Conservation (phyloP, 2,329 filamentous ascomycete species). For the Cadophora gregata region DNA sequence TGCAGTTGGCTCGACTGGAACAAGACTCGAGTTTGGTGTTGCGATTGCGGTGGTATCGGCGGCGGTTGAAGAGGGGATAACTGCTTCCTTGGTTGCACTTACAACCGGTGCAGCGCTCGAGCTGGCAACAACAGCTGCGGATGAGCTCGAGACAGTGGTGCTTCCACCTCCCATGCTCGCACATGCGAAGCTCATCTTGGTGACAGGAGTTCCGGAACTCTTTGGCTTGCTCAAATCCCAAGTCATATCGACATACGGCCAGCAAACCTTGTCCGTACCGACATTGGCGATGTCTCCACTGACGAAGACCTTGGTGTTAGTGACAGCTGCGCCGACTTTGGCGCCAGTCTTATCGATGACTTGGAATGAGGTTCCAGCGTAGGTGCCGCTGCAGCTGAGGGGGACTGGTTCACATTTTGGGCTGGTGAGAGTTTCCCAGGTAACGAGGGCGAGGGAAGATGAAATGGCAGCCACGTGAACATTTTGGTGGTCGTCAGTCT, state of each 20-base stretch:
- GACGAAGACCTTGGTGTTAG: constrained; percentile 60
- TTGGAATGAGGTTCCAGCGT: constrained; percentile 65
- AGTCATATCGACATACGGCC: constrained; percentile 63
- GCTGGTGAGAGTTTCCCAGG: constrained; percentile 65
- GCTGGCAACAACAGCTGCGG: neutral
- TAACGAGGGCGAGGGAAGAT: constrained; percentile 57
- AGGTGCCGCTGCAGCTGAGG: constrained; percentile 64
- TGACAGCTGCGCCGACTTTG: constrained; percentile 57
- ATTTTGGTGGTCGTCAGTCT: constrained; percentile 60
- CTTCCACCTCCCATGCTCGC: constrained; percentile 26
- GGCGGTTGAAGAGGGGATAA: neutral
- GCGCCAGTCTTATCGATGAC: constrained; percentile 57
- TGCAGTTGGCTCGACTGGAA: constrained; percentile 3
- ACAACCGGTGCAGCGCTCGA: constrained; percentile 4
- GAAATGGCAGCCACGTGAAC: constrained; percentile 63
- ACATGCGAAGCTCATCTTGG: constrained; percentile 61
- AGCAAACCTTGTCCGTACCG: constrained; percentile 61
- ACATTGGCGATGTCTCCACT: constrained; percentile 66
- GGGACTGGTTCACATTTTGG: constrained; percentile 61
- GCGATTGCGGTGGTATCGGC: neutral
- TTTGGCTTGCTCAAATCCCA: constrained; percentile 52
- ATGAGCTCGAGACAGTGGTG: constrained; percentile 6
- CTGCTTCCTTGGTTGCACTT: neutral
- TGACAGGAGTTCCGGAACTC: constrained; percentile 41
- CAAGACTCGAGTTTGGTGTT: neutral